Conservation (phyloP, 257 asterid species). For the Salvia splendens region DNA sequence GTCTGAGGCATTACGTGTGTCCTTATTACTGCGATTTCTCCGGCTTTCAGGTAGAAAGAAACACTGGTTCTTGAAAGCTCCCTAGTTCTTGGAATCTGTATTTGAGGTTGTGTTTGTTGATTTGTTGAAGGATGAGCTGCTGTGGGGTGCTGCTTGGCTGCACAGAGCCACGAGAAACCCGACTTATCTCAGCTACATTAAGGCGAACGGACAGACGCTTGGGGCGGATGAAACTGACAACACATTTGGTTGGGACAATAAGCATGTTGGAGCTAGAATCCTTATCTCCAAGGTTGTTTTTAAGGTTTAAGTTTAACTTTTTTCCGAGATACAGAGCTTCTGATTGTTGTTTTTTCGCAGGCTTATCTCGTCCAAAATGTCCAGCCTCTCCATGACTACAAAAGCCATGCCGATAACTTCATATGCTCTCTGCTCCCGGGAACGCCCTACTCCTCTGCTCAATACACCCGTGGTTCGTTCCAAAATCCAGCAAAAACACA, state of each 20-base stretch:
- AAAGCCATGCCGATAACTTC: slow-evolving; percentile 89
- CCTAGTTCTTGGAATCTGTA: background rate
- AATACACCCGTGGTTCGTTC: slow-evolving; percentile 76
- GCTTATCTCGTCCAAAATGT: slow-evolving; percentile 89
- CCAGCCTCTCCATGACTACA: slow-evolving; percentile 84
- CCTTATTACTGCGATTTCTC: slow-evolving; percentile 93
- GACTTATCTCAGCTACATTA: slow-evolving; percentile 73
- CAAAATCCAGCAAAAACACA: background rate
- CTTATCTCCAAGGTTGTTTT: slow-evolving; percentile 78
- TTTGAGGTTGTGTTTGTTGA: background rate
- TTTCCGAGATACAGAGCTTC: too few species aligned
- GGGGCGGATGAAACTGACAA: slow-evolving; percentile 91
- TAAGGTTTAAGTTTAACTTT: background rate
- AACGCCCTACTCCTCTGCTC: slow-evolving; percentile 63
- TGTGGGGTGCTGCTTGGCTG: slow-evolving; percentile 99
- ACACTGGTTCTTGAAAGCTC: background rate
- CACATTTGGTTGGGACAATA: slow-evolving; percentile 98
- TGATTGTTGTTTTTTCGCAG: slow-evolving; percentile 39
- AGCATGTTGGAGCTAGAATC: slow-evolving; percentile 95
- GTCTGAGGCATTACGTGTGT: slow-evolving; percentile 66
- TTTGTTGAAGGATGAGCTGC: slow-evolving; percentile 70
- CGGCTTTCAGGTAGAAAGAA: slow-evolving; percentile 71
- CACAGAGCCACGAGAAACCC: slow-evolving; percentile 83
- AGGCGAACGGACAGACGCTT: slow-evolving; percentile 79
- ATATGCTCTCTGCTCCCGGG: slow-evolving; percentile 92